A percentile compares a stretch with the other conserved stretches of the same genome.
These are phyloP conservation scores for Malassezia furfur DNA, from an alignment of 1,284 basidiomycete genomes.

Conservation along the genomic window DNA sequence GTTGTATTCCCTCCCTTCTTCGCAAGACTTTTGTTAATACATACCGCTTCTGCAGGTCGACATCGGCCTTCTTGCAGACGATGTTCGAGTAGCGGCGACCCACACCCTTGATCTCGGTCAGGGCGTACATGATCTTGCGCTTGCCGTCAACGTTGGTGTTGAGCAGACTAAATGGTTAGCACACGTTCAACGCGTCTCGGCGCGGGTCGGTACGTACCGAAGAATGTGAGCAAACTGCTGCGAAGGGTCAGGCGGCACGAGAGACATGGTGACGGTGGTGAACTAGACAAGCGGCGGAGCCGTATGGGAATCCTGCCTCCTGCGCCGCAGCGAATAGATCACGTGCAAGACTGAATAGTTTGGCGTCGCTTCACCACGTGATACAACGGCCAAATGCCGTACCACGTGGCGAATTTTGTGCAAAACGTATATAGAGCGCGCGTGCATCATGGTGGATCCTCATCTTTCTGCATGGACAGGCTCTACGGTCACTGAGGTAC, in stretches of 20 bases:
- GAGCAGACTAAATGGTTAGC: conserved; percentile 60
- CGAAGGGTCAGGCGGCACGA: conserved; percentile 46
- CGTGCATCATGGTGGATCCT: neutral
- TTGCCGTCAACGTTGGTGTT: conserved; percentile 99
- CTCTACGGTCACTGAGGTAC: conserved; percentile 43
- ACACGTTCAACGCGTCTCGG: neutral
- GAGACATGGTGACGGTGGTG: conserved; percentile 31
- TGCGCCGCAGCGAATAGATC: neutral
- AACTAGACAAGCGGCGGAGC: neutral
- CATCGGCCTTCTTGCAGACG: conserved; percentile 99
- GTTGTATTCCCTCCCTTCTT: too few species aligned
- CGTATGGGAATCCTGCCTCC: too few species aligned
- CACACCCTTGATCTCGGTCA: conserved; percentile 89
- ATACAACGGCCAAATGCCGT: conserved; percentile 1
- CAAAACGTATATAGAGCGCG: conserved; percentile 7
- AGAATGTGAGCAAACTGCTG: conserved; percentile 48
- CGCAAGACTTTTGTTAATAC: conserved; percentile 40
- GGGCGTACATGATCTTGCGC: conserved; percentile 65
- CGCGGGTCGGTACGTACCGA: conserved; percentile 22
- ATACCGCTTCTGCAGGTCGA: conserved; percentile 95
- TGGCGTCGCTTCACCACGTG: conserved; percentile 10
- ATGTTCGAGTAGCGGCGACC: conserved; percentile 97
- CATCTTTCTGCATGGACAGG: conserved; percentile 30
- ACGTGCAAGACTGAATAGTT: conserved; percentile 6
- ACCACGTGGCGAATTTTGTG: neutral